Percentiles rank a stretch among this genome's conserved stretches.
Conservation (phyloP, 306 rosid genomes). For the Rosa lucieae region DNA sequence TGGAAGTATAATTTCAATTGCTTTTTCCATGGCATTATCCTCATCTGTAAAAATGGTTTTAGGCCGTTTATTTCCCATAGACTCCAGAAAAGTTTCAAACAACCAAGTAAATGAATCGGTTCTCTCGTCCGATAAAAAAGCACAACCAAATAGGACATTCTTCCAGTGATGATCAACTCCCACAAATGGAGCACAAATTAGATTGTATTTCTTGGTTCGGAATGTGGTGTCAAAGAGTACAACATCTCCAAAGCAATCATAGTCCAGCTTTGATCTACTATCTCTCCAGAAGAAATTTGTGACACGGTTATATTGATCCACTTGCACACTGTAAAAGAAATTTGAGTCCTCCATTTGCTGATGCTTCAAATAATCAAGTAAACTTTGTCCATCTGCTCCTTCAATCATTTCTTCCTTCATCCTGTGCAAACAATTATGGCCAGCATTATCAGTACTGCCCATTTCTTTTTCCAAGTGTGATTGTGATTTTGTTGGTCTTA, state of each 20-base stretch:
- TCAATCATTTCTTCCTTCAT: neutral
- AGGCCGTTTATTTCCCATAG: constrained; percentile 12
- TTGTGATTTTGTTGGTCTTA: constrained; percentile 1
- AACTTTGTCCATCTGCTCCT: constrained; percentile 22
- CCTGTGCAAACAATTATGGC: constrained; percentile 6
- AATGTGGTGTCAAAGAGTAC: constrained; percentile 24
- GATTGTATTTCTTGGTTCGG: constrained; percentile 18
- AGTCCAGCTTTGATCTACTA: constrained; percentile 20
- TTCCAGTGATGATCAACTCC: constrained; percentile 32
- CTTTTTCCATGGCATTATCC: constrained; percentile 16
- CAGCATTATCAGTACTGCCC: neutral
- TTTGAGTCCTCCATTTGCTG: constrained; percentile 20
- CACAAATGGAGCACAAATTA: constrained; percentile 27
- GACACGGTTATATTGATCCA: constrained; percentile 10
- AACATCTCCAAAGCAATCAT: constrained; percentile 30
- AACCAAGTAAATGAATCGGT: constrained; percentile 25
- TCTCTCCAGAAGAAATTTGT: constrained; percentile 37
- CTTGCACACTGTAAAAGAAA: constrained; percentile 27
- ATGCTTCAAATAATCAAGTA: constrained; percentile 19
- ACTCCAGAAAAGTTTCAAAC: constrained; percentile 16
- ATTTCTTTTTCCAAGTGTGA: neutral
- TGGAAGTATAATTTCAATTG: neutral
- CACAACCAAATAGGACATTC: constrained; percentile 32
- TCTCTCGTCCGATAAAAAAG: constrained; percentile 22
- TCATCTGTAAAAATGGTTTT: constrained; percentile 18